Evolutionary conservation across 768 basidiomycete species (phyloP).

Genomic region (Cyathus striatus): DNA sequence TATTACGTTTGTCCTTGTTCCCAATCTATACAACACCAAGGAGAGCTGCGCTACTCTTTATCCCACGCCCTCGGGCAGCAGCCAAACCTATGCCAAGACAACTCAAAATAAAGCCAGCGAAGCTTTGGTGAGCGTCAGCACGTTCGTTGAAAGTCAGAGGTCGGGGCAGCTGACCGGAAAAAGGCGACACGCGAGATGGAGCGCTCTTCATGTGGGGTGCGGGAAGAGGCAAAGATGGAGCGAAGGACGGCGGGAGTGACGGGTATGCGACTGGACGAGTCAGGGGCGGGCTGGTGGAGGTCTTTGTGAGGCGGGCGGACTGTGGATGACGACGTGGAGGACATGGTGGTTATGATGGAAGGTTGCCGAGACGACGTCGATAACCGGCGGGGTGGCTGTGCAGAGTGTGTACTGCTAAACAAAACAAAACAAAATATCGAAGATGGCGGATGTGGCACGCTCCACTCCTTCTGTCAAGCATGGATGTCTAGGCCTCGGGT

Average conservation of each 20-base stretch:
- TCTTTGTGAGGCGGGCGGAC: conserved; percentile 28
- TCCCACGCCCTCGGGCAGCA: conserved; percentile 65
- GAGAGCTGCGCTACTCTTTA: conserved; percentile 60
- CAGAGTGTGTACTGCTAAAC: no score
- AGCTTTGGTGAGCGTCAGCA: conserved; percentile 39
- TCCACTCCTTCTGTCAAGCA: background rate
- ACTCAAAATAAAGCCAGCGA: conserved; percentile 78
- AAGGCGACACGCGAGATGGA: conserved; percentile 83
- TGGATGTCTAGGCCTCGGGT: conserved; percentile 9
- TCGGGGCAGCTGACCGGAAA: conserved; percentile 53
- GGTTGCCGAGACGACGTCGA: background rate
- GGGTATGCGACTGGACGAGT: conserved; percentile 59
- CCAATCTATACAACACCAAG: conserved; percentile 59
- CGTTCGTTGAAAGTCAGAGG: background rate
- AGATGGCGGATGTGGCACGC: no score
- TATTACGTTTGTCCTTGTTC: no score
- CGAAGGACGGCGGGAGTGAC: conserved; percentile 79
- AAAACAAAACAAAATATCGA: no score
- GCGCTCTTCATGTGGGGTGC: conserved; percentile 76
- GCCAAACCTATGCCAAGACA: conserved; percentile 75
- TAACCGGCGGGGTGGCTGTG: background rate
- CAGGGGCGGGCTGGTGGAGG: conserved; percentile 34
- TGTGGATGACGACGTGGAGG: conserved; percentile 50
- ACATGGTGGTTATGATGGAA: conserved; percentile 26
- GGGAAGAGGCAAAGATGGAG: conserved; percentile 83